Percentiles rank a stretch among this genome's conserved stretches.
Conservation (phyloP, 495 filamentous ascomycete species). For the Saxophila tyrrhenica region DNA sequence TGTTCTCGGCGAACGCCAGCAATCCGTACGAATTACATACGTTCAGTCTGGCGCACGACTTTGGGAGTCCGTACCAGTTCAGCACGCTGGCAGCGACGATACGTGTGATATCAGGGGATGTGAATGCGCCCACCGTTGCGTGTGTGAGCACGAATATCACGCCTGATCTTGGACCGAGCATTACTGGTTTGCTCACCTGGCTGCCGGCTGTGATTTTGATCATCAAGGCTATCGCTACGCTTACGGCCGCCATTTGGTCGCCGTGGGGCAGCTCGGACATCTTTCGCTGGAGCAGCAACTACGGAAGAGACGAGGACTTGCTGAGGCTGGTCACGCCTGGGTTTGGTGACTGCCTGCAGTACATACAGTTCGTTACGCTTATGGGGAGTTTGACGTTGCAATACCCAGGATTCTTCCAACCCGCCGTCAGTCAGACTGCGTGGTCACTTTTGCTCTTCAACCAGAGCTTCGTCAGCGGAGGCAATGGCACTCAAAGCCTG, state of each 20-base stretch:
- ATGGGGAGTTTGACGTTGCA: slow-evolving; percentile 74
- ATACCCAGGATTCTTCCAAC: slow-evolving; percentile 92
- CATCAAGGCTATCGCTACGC: slow-evolving; percentile 67
- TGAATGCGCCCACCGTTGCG: slow-evolving; percentile 47
- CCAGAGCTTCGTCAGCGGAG: slow-evolving; percentile 66
- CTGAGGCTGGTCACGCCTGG: slow-evolving; percentile 88
- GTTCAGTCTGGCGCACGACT: slow-evolving; percentile 65
- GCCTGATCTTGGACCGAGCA: slow-evolving; percentile 55
- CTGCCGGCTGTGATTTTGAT: slow-evolving; percentile 68
- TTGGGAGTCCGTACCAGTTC: slow-evolving; percentile 74
- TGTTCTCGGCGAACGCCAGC: slow-evolving; percentile 48
- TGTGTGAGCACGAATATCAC: slow-evolving; percentile 75
- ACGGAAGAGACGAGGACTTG: slow-evolving; percentile 85
- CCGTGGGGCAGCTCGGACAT: slow-evolving; percentile 86
- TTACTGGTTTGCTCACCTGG: slow-evolving; percentile 61
- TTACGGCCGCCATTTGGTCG: slow-evolving; percentile 74
- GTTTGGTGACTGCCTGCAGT: slow-evolving; percentile 94
- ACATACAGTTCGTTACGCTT: slow-evolving; percentile 85
- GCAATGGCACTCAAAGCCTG: slow-evolving; percentile 49
- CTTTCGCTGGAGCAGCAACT: slow-evolving; percentile 92
- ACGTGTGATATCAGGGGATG: slow-evolving; percentile 61
- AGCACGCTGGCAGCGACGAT: slow-evolving; percentile 64
- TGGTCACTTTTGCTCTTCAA: slow-evolving; percentile 94
- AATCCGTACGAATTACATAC: slow-evolving; percentile 47
- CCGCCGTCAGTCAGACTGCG: slow-evolving; percentile 69